A percentile compares a stretch with the other conserved stretches of the same genome.
These are phyloP conservation scores for Penicillium sp. DNA, from an alignment of 2,329 filamentous ascomycete species.

Conservation along the genomic window DNA sequence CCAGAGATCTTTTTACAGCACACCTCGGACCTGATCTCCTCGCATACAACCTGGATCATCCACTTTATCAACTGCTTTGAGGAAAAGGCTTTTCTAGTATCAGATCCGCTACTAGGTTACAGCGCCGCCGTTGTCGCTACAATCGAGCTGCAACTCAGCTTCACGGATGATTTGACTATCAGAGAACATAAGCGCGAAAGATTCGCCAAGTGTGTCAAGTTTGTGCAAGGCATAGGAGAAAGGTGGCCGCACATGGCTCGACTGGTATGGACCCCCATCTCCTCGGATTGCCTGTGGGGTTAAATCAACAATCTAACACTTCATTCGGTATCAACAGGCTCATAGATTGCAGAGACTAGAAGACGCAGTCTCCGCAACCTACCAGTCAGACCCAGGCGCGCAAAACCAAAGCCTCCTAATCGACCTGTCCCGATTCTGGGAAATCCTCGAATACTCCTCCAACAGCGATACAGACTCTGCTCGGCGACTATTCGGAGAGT, in stretches of 20 bases:
- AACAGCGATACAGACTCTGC: slow-evolving; percentile 33
- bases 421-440: slow-evolving; percentile 43
- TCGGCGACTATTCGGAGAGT: slow-evolving; percentile 37
- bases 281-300: background rate
- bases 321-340: slow-evolving; percentile 24
- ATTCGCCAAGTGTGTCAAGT: slow-evolving; percentile 40
- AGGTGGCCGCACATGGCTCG: slow-evolving; percentile 42
- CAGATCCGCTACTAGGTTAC: slow-evolving; percentile 43
- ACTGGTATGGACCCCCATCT: slow-evolving; percentile 27
- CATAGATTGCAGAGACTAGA: slow-evolving; percentile 37
- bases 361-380: slow-evolving; percentile 40
- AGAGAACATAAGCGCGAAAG: slow-evolving; percentile 37
- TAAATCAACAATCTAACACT: background rate
- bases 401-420: slow-evolving; percentile 36
- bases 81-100: slow-evolving; percentile 40
- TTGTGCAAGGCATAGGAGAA: slow-evolving; percentile 36
- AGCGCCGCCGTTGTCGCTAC: slow-evolving; percentile 47
- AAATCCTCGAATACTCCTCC: slow-evolving; percentile 42
- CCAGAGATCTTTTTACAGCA: slow-evolving; percentile 50
- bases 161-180: slow-evolving; percentile 36
- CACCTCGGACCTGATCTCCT: slow-evolving; percentile 45
- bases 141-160: slow-evolving; percentile 48
- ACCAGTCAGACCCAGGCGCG: slow-evolving; percentile 30
- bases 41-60: slow-evolving; percentile 47
- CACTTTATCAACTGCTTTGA: slow-evolving; percentile 44